Base-by-base conservation (phyloP, 257 asterid species). In the Misopates orontium region DNA sequence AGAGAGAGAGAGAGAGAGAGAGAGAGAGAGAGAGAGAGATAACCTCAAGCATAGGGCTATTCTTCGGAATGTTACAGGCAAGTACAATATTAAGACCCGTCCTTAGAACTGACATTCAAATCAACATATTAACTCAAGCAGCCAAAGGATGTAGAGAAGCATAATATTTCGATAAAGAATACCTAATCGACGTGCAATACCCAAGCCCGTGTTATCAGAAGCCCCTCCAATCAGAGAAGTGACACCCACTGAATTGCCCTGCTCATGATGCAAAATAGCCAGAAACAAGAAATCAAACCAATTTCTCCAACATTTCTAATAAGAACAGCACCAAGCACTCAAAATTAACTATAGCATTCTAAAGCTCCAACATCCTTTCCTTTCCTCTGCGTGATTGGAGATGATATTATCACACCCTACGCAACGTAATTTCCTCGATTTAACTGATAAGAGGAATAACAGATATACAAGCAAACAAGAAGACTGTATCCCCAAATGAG, bases 111-210 rank as follows among this genome's bases (percentile, higher is more conserved):
- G 87, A 32, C 44, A 79, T 69, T 56, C 20, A 67, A 67, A 47
- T 45, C 44, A 60, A 23, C 4, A 10, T 13, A 70, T 85, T 62
- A 80, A 78, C 62, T 13, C 45, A 67, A 48, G 56, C 17, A 69
- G 42, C 57, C 8, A 10, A 53, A 70, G 14, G 56, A 72, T 22
- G 21, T 28, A 50, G 59, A 62, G 18, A 31, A 57, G 22, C 31
- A 54, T 13, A 66, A 59, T 5, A n/a, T 31, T 41, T 59, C 50
- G n/a, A 59, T 39, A 68, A 25, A 48, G 16, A 42, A 72, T 82
- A 94, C 97, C 97, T 83, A 94, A 67, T 70, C 96, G 80, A 23
- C 95, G 96, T 21, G 99, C 96, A 73, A 90, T 88, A 64, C 88
- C 86, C 72, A 84, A 69, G 39, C 97, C 99, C 0, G 88, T 80